Base-by-base conservation (phyloP, 768 basidiomycete genomes). In the Suillus clintonianus region DNA sequence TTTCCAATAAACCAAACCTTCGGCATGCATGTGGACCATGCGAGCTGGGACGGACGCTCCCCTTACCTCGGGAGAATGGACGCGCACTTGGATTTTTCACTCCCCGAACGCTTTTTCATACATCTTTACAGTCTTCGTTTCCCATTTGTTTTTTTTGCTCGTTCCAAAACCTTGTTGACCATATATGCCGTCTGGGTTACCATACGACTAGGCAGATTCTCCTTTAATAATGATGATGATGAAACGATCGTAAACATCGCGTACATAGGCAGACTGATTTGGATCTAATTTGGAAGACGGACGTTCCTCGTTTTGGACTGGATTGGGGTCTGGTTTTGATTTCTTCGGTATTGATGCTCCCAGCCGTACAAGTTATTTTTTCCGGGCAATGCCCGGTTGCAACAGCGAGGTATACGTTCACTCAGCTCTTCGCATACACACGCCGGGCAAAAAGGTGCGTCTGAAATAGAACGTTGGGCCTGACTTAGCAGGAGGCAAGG, bases 141-240 rank as follows among this genome's bases (percentile, higher is more conserved):
- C 57, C 24, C 59, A 43, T 27, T 34, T 55, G 36, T 61, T 60
- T 66, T 68, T 65, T 62, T 61, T 64, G 36, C 55, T 56, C 55
- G 22, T 56, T 24, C 55, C 36, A 56, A 56, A 56, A 56, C 55
- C 36, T 56, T 56, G 55, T 56, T 56, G 55, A 56, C 37, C 55
- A 55, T 65, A 60, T 69, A 51, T 54, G 65, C 67, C 63, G 62
- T 57, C 55, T 64, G 65, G 69, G 69, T 67, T 69, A 75, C 71
- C 67, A 64, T 75, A 75, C 62, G 71, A 73, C 64, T 69, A 73
- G 65, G 65, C 22, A 63, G 54, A 50, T 66, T 64, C 60, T 32
- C 50, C 63, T 66, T 69, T 73, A 75, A 75, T 72, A 66, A 76
- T 66, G 61, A 73, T 61, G 64, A 68, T 56, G 60, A 65, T 65